phyloP scores from a whole-genome alignment of 1,284 basidiomycete species.

The Sporisorium sorghi region DNA sequence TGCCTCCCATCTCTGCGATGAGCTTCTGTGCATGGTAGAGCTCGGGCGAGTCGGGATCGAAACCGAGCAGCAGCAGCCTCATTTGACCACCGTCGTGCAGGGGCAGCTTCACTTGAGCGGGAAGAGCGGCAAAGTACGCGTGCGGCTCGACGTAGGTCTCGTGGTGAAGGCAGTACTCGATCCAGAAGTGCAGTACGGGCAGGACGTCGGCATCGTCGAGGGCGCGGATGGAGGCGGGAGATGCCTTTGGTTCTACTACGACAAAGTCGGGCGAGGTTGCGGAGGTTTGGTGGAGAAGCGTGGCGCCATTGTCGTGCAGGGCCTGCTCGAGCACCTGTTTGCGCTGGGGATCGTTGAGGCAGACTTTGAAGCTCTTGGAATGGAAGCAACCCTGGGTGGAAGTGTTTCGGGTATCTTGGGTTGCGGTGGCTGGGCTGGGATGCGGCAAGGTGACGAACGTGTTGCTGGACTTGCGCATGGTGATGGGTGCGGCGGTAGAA shows the following conservation, averaged over 20 bases:
- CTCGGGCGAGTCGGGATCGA: conserved; percentile 49
- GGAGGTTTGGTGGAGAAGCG: conserved; percentile 10
- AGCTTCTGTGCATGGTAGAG: conserved; percentile 53
- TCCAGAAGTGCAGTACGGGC: conserved; percentile 59
- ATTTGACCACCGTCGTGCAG: conserved; percentile 26
- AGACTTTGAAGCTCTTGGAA: conserved; percentile 30
- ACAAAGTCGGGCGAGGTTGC: conserved; percentile 19
- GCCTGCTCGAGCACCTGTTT: conserved; percentile 34
- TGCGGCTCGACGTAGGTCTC: conserved; percentile 44
- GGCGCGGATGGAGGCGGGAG: conserved; percentile 12
- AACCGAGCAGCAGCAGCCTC: conserved; percentile 44
- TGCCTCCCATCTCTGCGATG: conserved; percentile 47
- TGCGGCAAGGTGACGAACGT: conserved; percentile 26
- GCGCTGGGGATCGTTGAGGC: conserved; percentile 27
- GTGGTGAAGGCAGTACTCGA: conserved; percentile 59
- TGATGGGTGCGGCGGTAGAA: conserved; percentile 7
- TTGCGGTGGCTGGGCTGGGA: conserved; percentile 8
- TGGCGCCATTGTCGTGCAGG: conserved; percentile 35
- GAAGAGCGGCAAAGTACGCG: conserved; percentile 46
- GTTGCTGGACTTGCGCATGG: conserved; percentile 22
- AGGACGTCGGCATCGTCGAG: conserved; percentile 7
- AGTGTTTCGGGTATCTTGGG: background rate
- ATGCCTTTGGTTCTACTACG: conserved; percentile 32
- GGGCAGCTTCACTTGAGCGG: conserved; percentile 39
- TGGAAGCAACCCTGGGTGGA: conserved; percentile 17